Base-by-base conservation (phyloP, 2,329 filamentous ascomycete genomes). In the Coniochaeta ligniaria region DNA sequence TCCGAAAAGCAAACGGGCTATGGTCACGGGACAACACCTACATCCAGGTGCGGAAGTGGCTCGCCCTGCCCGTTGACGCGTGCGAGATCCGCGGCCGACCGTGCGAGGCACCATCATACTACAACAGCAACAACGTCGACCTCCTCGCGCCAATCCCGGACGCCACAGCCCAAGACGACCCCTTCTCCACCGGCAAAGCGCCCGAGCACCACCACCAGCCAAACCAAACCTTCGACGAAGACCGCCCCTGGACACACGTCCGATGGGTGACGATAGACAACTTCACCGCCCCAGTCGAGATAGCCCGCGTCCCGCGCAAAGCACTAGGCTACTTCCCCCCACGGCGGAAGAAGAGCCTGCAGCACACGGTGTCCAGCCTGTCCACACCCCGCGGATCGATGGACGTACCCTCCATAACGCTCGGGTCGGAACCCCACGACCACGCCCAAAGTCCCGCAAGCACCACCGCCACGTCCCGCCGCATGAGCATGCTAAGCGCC, bases 281-380 rank as follows among this genome's bases (percentile, higher is more conserved):
- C 24, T 76, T 80, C 57, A 73, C 76, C 17, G 81, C 86, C 26
- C 88, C 91, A 0, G 87, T 95, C 26, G 91, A 97, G 72, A 95
- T 99, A 65, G 92, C 87, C 17, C 87, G 95, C 33, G 85, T 98
- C 61, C 86, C 92, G 24, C 86, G 91, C 61, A 87, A 88, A 74
- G 83, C 89, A 2, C 81, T 97, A 52, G 94, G 93, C 26, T 98
- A 94, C 75, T 98, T 98, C 70, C 94, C 94, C 3, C 93, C 93
- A 8, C 85, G 92, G 22, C 83, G 92, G 70, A 91, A 93, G 85
- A 95, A 95, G 87, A 95, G 90, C 64, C 75, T 84, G 11, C 79
- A 83, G 11, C 79, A 83, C 67, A 86, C 86, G 1, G 82, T 83
- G 59, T 89, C 90, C 2, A 81, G 85, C 16, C 66, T 86, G 58